Evolutionary conservation across 306 rosid species (phyloP).

Genomic region (Alnus glutinosa): DNA sequence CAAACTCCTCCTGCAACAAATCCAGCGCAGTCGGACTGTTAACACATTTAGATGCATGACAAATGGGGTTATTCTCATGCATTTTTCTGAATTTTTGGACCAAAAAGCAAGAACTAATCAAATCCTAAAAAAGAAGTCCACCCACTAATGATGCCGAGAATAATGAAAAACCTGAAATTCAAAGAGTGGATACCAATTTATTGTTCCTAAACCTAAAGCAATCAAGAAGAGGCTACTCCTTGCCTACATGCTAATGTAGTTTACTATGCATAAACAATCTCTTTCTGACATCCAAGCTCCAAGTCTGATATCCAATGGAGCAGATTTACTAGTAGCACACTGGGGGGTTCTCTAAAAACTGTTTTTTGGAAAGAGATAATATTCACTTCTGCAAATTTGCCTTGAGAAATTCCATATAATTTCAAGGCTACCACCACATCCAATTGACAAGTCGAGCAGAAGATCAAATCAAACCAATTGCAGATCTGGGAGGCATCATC

Average conservation of each 20-base stretch:
- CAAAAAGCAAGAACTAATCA: not conserved
- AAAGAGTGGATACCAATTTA: not conserved
- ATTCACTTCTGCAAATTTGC: not conserved
- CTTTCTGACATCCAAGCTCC: not conserved
- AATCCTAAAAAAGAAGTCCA: not conserved
- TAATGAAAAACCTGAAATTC: not conserved
- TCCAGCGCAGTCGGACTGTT: not conserved
- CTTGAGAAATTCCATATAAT: not conserved
- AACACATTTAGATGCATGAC: not conserved
- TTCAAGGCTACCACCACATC: not conserved
- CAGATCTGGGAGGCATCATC: not conserved
- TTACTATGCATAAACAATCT: not conserved
- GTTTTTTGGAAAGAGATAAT: not conserved
- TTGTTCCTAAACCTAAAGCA: not conserved
- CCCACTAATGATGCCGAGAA: slow-evolving; percentile 1
- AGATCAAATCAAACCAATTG: not conserved
- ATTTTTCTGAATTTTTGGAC: not conserved
- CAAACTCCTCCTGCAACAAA: slow-evolving; percentile 89
- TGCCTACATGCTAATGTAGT: not conserved
- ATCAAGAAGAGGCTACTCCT: not conserved
- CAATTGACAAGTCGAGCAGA: not conserved
- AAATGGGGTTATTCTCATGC: not conserved
- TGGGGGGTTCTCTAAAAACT: not conserved
- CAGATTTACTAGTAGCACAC: not conserved
- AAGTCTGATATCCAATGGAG: not conserved